A percentile compares a stretch with the other conserved stretches of the same genome.
Evolutionary conservation across 768 basidiomycete species (phyloP).

Genomic region (Termitomyces sp.): DNA sequence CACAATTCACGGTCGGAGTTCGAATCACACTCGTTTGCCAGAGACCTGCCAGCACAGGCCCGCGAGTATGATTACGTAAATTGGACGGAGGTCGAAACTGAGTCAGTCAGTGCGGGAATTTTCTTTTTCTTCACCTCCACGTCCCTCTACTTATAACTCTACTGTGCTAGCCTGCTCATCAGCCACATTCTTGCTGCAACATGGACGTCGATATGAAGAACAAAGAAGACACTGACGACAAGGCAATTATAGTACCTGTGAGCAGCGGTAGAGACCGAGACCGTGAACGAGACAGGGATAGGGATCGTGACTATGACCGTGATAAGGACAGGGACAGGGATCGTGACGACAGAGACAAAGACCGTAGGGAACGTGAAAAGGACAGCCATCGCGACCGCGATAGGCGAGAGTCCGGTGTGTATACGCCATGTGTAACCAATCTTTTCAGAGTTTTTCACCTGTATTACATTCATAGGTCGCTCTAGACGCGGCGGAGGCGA

Average conservation of each 20-base stretch:
- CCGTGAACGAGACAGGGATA: conserved; percentile 41
- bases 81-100: conserved; percentile 1
- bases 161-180: conserved; percentile 3
- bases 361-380: conserved; percentile 39
- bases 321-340: conserved; percentile 33
- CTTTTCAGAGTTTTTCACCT: neutral
- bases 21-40: no score
- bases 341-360: conserved; percentile 33
- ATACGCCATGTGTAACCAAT: neutral
- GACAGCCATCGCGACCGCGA: conserved; percentile 46
- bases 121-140: conserved; percentile 3
- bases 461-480: conserved; percentile 22
- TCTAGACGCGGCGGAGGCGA: conserved; percentile 54
- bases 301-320: conserved; percentile 35
- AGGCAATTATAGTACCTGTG: conserved; percentile 37
- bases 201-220: conserved; percentile 85
- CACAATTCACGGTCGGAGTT: no score
- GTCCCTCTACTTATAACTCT: conserved; percentile 5
- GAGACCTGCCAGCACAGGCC: no score
- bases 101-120: conserved; percentile 2
- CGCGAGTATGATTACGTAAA: conserved; percentile 2
- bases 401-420: conserved; percentile 56
- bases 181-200: conserved; percentile 7
- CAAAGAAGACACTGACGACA: conserved; percentile 73
- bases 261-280: conserved; percentile 42